Percentiles rank a stretch among this genome's conserved stretches.
Conservation (phyloP, 306 rosid species). For the Cucurbita ficifolia region DNA sequence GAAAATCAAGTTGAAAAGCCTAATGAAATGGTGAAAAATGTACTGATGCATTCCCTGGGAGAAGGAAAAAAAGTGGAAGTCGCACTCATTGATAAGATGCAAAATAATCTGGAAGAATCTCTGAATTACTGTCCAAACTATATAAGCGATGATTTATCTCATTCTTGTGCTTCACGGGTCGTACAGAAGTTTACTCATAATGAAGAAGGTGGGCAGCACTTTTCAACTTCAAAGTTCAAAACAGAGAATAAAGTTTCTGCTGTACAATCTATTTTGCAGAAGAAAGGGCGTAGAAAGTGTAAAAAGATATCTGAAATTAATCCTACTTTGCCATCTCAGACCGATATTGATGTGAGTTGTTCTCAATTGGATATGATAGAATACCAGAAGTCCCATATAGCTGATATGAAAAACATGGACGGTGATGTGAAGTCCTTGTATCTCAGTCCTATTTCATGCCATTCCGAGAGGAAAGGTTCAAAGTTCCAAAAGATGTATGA, state of each 20-base stretch:
- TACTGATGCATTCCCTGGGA: constrained; percentile 11
- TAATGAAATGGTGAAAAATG: constrained; percentile 19
- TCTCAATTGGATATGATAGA: constrained; percentile 24
- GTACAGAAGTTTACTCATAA: constrained; percentile 17
- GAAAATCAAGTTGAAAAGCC: constrained; percentile 19
- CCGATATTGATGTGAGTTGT: constrained; percentile 24
- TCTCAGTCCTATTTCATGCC: constrained; percentile 20
- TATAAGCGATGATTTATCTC: constrained; percentile 22
- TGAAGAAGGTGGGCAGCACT: constrained; percentile 23
- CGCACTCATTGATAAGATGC: constrained; percentile 10
- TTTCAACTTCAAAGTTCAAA: constrained; percentile 19
- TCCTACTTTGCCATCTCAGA: constrained; percentile 24
- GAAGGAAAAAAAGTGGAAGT: constrained; percentile 16
- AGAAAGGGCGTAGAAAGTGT: constrained; percentile 58
- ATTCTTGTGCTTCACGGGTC: constrained; percentile 21
- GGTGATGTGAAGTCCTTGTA: constrained; percentile 18
- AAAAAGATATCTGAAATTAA: constrained; percentile 76
- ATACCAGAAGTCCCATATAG: constrained; percentile 23
- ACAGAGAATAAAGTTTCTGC: constrained; percentile 26
- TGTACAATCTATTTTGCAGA: constrained; percentile 31
- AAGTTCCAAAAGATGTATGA: constrained; percentile 15
- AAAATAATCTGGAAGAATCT: constrained; percentile 17
- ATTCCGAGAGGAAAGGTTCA: constrained; percentile 26
- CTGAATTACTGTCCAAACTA: constrained; percentile 9
- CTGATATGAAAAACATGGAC: constrained; percentile 25